Percentiles rank a stretch among this genome's conserved stretches.
Evolutionary conservation across 2,329 filamentous ascomycete genomes (phyloP).

Genomic region (Didymella keratinophila): DNA sequence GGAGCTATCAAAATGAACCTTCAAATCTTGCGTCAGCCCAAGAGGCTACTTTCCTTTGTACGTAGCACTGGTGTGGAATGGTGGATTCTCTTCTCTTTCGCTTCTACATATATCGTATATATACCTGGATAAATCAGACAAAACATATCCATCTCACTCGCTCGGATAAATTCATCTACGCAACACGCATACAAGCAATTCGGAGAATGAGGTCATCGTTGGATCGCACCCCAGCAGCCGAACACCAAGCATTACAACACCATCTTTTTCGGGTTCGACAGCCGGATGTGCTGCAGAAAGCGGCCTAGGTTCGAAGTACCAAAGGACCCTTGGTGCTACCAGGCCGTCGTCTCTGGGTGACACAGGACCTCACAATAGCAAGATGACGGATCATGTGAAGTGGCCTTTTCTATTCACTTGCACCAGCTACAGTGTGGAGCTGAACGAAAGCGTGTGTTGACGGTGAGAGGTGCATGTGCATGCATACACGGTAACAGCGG

Average conservation of each 20-base stretch:
- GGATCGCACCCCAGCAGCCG: background rate
- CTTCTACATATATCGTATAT: background rate
- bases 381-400: conserved; percentile 2
- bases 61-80: background rate
- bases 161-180: too few relatives aligned
- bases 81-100: background rate
- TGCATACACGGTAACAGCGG: conserved; percentile 7
- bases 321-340: conserved; percentile 9
- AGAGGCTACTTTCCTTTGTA: background rate
- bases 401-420: background rate
- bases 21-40: background rate
- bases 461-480: conserved; percentile 3
- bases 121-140: background rate
- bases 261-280: background rate
- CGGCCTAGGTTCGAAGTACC: conserved; percentile 1
- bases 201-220: background rate
- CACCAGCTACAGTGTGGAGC: background rate
- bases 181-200: background rate
- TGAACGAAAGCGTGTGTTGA: background rate
- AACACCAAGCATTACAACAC: background rate
- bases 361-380: background rate
- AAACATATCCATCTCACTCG: background rate
- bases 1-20: background rate
- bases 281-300: conserved; percentile 11
- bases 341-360: background rate